Percentiles rank a stretch among this genome's conserved stretches.
These are phyloP conservation scores for Pulveroboletus sp. DNA, from an alignment of 768 basidiomycete species.

Conservation along the genomic window DNA sequence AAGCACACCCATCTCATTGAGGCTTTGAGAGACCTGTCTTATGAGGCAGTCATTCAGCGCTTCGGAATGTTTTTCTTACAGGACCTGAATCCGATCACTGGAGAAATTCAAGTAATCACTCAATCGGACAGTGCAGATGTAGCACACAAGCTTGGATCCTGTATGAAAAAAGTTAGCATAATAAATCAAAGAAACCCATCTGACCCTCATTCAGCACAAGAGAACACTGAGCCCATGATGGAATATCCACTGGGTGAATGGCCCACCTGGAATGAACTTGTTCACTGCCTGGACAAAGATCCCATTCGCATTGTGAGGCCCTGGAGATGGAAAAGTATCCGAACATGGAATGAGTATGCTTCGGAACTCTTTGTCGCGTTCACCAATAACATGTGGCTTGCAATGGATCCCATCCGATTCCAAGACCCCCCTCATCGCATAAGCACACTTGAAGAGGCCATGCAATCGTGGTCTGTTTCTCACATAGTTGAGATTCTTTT, in stretches of 20 bases:
- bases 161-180: not conserved
- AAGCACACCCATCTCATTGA: not conserved
- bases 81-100: slow-evolving; percentile 4
- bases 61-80: slow-evolving; percentile 9
- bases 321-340: not conserved
- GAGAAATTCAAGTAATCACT: not conserved
- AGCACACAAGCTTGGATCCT: not conserved
- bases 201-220: rapidly evolving
- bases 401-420: not conserved
- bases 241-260: slow-evolving; percentile 6
- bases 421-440: rapidly evolving
- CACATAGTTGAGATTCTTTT: not conserved
- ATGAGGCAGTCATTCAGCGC: slow-evolving; percentile 1
- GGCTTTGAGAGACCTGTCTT: slow-evolving; percentile 1
- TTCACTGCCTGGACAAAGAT: not conserved
- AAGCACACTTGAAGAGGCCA: not conserved
- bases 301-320: not conserved
- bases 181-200: too few relatives aligned
- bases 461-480: slow-evolving; percentile 4
- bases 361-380: not conserved
- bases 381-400: slow-evolving; percentile 6
- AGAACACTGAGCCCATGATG: not conserved
- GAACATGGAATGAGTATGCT: not conserved
- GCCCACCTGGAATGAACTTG: slow-evolving; percentile 5
- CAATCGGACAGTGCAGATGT: not conserved